Evolutionary conservation across 352 stramenopile genomes (phyloP).

Genomic region (Globisporangium acanthophoron): DNA sequence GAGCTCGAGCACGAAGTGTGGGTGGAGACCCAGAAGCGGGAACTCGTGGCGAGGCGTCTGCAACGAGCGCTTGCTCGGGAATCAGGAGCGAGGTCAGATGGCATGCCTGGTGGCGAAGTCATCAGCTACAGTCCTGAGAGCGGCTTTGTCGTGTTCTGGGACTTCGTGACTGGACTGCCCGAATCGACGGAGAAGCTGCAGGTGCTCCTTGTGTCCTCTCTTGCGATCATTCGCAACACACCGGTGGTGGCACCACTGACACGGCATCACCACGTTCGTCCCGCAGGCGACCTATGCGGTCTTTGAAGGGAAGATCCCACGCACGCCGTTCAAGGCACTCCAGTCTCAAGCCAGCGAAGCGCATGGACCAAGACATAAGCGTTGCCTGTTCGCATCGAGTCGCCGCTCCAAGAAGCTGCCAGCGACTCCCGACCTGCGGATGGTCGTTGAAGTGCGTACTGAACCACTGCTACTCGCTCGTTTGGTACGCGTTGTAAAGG

Average conservation of each 20-base stretch:
- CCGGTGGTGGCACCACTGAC: not conserved
- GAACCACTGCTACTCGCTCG: not conserved
- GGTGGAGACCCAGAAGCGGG: slow-evolving; percentile 46
- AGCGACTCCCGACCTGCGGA: slow-evolving; percentile 17
- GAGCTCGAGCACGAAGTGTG: slow-evolving; percentile 41
- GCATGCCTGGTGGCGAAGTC: not conserved
- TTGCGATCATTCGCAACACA: not conserved
- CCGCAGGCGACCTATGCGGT: slow-evolving; percentile 41
- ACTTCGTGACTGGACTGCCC: slow-evolving; percentile 30
- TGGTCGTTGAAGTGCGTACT: slow-evolving; percentile 33
- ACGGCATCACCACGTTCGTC: not conserved
- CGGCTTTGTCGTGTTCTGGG: slow-evolving; percentile 43
- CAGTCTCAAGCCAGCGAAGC: slow-evolving; percentile 23
- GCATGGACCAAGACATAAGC: slow-evolving; percentile 19
- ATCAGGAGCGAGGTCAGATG: not conserved
- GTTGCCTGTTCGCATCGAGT: slow-evolving; percentile 26
- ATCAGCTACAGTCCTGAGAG: slow-evolving; percentile 24
- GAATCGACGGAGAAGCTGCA: slow-evolving; percentile 21
- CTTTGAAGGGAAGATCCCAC: slow-evolving; percentile 30
- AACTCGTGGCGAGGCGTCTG: slow-evolving; percentile 33
- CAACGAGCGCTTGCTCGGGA: slow-evolving; percentile 30
- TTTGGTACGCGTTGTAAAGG: not conserved
- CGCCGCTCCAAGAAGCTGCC: slow-evolving; percentile 28
- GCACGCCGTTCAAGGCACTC: slow-evolving; percentile 38
- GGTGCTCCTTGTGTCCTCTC: slow-evolving; percentile 13